Percentiles rank a stretch among this genome's conserved stretches.
phyloP scores from a whole-genome alignment of 345 rosid species.

The Eucalyptus globulus region DNA sequence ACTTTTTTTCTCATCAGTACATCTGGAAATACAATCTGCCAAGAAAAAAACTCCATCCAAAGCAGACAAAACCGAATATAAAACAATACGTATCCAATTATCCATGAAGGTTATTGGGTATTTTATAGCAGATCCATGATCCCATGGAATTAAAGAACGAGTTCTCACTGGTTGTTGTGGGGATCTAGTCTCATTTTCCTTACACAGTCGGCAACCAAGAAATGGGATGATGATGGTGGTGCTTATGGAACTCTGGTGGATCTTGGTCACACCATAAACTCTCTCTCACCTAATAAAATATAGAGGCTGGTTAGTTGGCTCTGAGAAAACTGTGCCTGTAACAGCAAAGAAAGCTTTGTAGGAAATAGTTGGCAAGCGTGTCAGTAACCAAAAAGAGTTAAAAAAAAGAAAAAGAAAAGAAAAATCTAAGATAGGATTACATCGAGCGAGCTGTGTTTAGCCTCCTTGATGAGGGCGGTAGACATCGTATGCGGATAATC shows the following conservation, averaged over 20 bases:
- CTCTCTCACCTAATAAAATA: not conserved
- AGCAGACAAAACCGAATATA: not conserved
- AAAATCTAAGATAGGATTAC: slow-evolving; percentile 10
- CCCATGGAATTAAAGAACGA: not conserved
- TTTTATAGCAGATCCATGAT: not conserved
- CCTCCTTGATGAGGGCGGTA: slow-evolving; percentile 39
- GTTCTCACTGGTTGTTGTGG: not conserved
- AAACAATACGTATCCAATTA: not conserved
- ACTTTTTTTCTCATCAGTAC: not conserved
- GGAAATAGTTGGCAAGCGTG: slow-evolving; percentile 74
- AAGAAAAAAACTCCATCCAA: not conserved
- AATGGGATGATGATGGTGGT: not conserved
- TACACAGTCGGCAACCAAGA: not conserved
- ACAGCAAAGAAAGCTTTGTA: slow-evolving; percentile 44
- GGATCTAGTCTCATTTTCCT: not conserved
- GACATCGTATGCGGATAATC: not conserved
- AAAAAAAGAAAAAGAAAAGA: slow-evolving; percentile 1
- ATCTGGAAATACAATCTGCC: not conserved
- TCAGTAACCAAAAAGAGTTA: slow-evolving; percentile 12
- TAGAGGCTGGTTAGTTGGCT: not conserved
- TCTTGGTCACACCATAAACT: not conserved
- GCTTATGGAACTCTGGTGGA: not conserved
- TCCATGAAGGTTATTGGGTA: not conserved
- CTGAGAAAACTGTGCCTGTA: not conserved
- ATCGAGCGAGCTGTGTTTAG: slow-evolving; percentile 40